Conservation (phyloP, 805 yeast species). For the Pichia thaimueangensis region DNA sequence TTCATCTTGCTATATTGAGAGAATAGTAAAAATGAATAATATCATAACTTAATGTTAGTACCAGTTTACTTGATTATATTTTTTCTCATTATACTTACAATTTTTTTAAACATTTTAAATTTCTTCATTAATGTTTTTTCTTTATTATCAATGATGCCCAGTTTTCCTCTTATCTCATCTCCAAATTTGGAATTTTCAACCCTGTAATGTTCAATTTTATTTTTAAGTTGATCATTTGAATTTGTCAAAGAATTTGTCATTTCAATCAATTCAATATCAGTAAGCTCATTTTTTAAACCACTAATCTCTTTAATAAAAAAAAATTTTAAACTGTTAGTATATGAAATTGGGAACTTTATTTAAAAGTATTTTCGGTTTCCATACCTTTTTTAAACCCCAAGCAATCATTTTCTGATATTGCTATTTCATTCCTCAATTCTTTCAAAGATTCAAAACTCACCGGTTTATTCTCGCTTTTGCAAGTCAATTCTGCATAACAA, state of each 20-base stretch:
- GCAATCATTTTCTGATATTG: neutral
- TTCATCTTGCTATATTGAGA: conserved; percentile 9
- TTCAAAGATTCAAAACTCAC: conserved; percentile 7
- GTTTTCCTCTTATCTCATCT: neutral
- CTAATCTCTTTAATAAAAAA: conserved; percentile 1
- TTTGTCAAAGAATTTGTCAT: neutral
- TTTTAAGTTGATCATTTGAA: neutral
- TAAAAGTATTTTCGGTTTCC: neutral
- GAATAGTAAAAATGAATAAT: neutral
- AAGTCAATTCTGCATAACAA: conserved; percentile 27
- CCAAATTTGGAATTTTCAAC: neutral
- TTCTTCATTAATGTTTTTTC: neutral
- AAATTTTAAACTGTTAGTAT: conserved; percentile 2
- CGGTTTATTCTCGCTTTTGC: neutral
- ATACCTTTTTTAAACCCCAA: conserved; percentile 3
- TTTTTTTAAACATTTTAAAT: conserved; percentile 4
- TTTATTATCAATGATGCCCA: neutral
- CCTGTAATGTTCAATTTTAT: neutral
- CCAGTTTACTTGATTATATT: neutral
- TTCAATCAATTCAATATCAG: neutral
- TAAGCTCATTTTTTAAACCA: conserved; percentile 1
- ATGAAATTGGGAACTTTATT: neutral
- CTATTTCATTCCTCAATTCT: neutral
- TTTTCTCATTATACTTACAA: conserved; percentile 1
- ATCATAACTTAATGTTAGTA: neutral